Base-by-base conservation (phyloP, 1,284 basidiomycete species). In the Ganoderma resinaceum region DNA sequence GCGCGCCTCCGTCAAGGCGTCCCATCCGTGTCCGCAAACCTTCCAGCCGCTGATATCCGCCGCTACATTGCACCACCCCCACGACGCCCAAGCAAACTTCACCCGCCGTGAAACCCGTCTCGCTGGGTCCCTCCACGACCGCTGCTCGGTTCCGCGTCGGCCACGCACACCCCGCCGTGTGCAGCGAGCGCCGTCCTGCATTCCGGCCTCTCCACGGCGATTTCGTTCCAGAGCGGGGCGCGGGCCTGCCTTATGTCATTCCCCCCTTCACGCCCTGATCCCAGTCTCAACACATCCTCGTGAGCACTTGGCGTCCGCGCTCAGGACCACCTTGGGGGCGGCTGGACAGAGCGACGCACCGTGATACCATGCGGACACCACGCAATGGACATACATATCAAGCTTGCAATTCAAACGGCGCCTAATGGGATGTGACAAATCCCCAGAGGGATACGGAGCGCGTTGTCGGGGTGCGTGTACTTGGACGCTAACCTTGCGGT, bases 371-470 rank as follows among this genome's bases (percentile, higher is more conserved):
- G 12, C 23, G 58, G 58, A 60, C 37, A 40, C 11, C 37, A 40
- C 11, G 58, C 23, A 37, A 40, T n/a, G 33, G 55, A 35, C 33
- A 49, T n/a, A 23, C 46, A n/a, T 29, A 26, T 23, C 37, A 38
- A 40, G 58, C 31, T 35, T 38, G n/a, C 20, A 49, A 58, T 61
- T 23, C 2, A 14, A 49, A 58, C 63, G 63, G 69, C 69, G 66
- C 53, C 59, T 60, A 61, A 42, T 40, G 60, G 62, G 33, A 46
- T 52, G 42, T 68, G 65, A 68, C 70, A 71, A 65, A 71, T 64
- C 55, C 35, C 46, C 26, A 57, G 59, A 16, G 29, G n/a, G 2
- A n/a, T 16, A 20, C 62, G 70, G 66, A 66, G 70, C 62, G 70
- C 66, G 64, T 63, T 26, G 35, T 38, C 18, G 58, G 57, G 26